Evolutionary conservation across 805 yeast species (phyloP).

Genomic region (Jamesozyma piceae): DNA sequence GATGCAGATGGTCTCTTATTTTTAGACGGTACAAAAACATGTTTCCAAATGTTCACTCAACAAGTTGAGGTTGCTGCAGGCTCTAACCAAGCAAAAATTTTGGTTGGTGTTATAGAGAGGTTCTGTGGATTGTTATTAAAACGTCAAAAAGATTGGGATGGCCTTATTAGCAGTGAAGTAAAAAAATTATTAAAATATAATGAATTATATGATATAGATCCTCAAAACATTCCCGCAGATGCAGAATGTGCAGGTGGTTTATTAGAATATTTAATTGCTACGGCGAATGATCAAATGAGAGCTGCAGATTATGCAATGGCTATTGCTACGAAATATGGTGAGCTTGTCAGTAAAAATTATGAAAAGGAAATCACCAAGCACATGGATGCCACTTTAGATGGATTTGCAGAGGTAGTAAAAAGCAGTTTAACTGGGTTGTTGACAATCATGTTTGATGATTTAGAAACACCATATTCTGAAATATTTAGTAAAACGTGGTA

Average conservation of each 20-base stretch:
- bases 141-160: slow-evolving; percentile 57
- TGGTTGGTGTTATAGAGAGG: slow-evolving; percentile 67
- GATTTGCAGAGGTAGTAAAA: slow-evolving; percentile 67
- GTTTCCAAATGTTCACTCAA: slow-evolving; percentile 77
- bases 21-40: slow-evolving; percentile 68
- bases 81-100: slow-evolving; percentile 68
- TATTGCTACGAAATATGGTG: slow-evolving; percentile 53
- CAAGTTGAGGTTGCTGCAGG: slow-evolving; percentile 84
- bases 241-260: slow-evolving; percentile 60
- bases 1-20: slow-evolving; percentile 58
- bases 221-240: slow-evolving; percentile 31
- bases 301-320: slow-evolving; percentile 64
- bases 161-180: slow-evolving; percentile 46
- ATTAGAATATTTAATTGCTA: slow-evolving; percentile 69
- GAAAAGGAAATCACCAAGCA: slow-evolving; percentile 47
- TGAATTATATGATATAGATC: slow-evolving; percentile 24
- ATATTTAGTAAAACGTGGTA: slow-evolving; percentile 69
- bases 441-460: slow-evolving; percentile 62
- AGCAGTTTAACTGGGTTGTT: slow-evolving; percentile 47
- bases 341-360: slow-evolving; percentile 53
- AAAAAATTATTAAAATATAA: slow-evolving; percentile 30
- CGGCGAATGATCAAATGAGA: slow-evolving; percentile 75
- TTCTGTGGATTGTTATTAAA: slow-evolving; percentile 52
- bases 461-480: slow-evolving; percentile 48
- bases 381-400: slow-evolving; percentile 61